These are phyloP conservation scores for Sporothrix curviconia DNA, from an alignment of 2,329 filamentous ascomycete species.

Conservation along the genomic window DNA sequence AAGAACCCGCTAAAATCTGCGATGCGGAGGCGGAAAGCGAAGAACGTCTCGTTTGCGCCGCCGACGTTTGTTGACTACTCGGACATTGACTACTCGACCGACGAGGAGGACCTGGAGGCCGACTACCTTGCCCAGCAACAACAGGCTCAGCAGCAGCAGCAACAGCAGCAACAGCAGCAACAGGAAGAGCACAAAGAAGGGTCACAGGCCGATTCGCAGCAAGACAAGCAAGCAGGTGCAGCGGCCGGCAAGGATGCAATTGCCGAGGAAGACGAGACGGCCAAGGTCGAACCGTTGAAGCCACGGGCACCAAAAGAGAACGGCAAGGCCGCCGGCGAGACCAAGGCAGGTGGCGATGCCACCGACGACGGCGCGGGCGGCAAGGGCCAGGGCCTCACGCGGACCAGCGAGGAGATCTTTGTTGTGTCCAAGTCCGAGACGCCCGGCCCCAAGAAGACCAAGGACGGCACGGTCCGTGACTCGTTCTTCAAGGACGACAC, in stretches of 20 bases:
- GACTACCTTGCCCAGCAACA: slow-evolving; percentile 28
- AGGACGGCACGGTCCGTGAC: slow-evolving; percentile 82
- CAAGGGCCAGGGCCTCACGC: slow-evolving; percentile 24
- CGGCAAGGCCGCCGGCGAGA: slow-evolving; percentile 22
- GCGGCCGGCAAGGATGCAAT: slow-evolving; percentile 23
- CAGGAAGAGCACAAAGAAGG: slow-evolving; percentile 31
- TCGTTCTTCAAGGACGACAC: slow-evolving; percentile 97
- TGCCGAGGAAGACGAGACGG: slow-evolving; percentile 42
- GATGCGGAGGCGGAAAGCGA: slow-evolving; percentile 73
- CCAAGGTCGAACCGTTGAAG: slow-evolving; percentile 51
- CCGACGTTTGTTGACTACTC: slow-evolving; percentile 86
- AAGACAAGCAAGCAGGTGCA: slow-evolving; percentile 18
- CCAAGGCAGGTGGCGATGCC: slow-evolving; percentile 28
- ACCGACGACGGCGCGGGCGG: slow-evolving; percentile 31
- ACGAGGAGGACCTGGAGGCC: slow-evolving; percentile 56
- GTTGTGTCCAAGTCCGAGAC: slow-evolving; percentile 43
- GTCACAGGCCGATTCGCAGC: slow-evolving; percentile 23
- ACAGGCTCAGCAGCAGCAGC: slow-evolving; percentile 25
- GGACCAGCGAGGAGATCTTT: slow-evolving; percentile 63
- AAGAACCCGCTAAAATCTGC: slow-evolving; percentile 78
- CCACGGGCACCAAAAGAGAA: slow-evolving; percentile 38
- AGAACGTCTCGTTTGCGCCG: slow-evolving; percentile 78
- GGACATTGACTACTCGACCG: slow-evolving; percentile 76
- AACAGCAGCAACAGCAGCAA: slow-evolving; percentile 22
- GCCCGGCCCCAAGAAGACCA: slow-evolving; percentile 53